phyloP scores from a whole-genome alignment of 192 early-diverging fungal genomes.

The Coemansia umbellata region DNA sequence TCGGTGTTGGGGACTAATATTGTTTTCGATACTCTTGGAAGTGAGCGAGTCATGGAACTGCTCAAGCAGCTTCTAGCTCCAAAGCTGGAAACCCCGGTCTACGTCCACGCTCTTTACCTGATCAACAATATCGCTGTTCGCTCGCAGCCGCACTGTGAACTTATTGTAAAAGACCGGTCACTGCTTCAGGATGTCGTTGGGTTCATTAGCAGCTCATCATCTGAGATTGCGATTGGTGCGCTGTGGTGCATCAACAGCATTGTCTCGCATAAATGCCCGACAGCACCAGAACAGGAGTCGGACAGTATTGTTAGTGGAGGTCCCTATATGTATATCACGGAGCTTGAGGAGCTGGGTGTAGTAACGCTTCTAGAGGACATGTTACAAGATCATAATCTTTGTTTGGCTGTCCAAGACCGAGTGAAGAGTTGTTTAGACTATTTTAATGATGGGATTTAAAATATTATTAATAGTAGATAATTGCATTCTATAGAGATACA shows the following conservation, averaged over 20 bases:
- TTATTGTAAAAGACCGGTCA: conserved; percentile 11
- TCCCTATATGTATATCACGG: conserved; percentile 2
- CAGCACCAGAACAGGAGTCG: background rate
- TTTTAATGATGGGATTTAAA: background rate
- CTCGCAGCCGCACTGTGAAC: conserved; percentile 13
- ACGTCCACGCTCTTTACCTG: conserved; percentile 40
- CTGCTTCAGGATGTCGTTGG: conserved; percentile 23
- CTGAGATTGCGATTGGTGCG: conserved; percentile 38
- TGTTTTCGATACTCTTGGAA: conserved; percentile 23
- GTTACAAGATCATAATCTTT: conserved; percentile 12
- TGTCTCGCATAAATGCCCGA: conserved; percentile 10
- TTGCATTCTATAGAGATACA: background rate
- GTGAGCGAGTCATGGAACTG: conserved; percentile 10
- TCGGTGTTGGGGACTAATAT: conserved; percentile 16
- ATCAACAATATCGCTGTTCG: conserved; percentile 39
- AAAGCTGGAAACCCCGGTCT: conserved; percentile 5
- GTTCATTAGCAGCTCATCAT: conserved; percentile 1
- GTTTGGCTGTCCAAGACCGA: conserved; percentile 37
- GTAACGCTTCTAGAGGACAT: conserved; percentile 15
- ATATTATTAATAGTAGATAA: background rate
- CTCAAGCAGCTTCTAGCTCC: conserved; percentile 13
- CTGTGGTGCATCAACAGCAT: conserved; percentile 50
- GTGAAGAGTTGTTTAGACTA: conserved; percentile 44
- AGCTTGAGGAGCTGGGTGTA: conserved; percentile 16
- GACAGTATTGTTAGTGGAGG: background rate